Conservation (phyloP, 345 rosid species). For the Citrus inodora region DNA sequence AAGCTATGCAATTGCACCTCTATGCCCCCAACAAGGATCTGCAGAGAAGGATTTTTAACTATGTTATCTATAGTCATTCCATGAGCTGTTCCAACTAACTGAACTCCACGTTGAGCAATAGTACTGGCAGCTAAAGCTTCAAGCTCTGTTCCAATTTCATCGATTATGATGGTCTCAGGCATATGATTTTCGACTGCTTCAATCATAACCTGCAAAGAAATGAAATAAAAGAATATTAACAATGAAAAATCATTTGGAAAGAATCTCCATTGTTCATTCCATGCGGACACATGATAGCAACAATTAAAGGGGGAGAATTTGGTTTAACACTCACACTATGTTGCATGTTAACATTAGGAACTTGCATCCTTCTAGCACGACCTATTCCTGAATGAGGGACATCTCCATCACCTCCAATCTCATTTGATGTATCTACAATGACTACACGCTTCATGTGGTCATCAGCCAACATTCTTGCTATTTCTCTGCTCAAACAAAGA, state of each 20-base stretch:
- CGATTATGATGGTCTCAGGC: conserved; percentile 92
- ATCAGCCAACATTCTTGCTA: conserved; percentile 91
- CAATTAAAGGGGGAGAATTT: background rate
- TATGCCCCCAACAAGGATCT: conserved; percentile 87
- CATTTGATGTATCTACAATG: conserved; percentile 86
- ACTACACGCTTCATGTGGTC: conserved; percentile 84
- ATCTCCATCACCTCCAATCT: conserved; percentile 98
- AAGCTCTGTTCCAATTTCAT: conserved; percentile 95
- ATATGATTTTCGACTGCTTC: conserved; percentile 99
- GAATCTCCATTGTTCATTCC: background rate
- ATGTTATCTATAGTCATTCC: conserved; percentile 90
- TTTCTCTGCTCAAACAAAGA: conserved; percentile 48
- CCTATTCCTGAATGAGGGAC: conserved; percentile 92
- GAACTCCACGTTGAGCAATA: conserved; percentile 97
- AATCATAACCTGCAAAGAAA: conserved; percentile 71
- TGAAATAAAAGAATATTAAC: conserved; percentile 5
- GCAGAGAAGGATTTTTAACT: conserved; percentile 89
- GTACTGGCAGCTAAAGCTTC: conserved; percentile 98
- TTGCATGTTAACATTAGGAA: conserved; percentile 88
- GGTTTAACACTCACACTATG: conserved; percentile 58
- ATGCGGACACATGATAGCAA: background rate
- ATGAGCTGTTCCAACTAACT: conserved; percentile 94
- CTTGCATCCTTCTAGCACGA: conserved; percentile 98
- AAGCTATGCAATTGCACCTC: conserved; percentile 46
- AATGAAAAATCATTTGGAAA: background rate